Evolutionary conservation across 129 eudicot genomes (phyloP).

Genomic region (Flaveria sonorensis): DNA sequence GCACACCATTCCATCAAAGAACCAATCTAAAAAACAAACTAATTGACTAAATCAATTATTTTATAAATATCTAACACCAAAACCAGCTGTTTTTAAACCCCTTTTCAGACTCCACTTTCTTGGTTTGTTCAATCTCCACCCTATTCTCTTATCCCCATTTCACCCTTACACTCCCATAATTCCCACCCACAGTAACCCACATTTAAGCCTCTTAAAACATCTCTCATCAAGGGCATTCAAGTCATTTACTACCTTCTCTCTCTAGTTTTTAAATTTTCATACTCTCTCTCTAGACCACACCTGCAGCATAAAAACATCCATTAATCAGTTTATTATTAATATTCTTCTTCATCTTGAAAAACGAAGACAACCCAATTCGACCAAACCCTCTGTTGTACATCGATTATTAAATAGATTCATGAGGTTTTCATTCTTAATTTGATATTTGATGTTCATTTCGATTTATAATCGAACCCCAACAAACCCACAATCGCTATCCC

Average conservation of each 20-base stretch:
- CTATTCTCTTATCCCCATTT: constrained; percentile 16
- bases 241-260: constrained; percentile 1
- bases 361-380: constrained; percentile 28
- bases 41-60: neutral
- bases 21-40: neutral
- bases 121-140: constrained; percentile 12
- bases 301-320: constrained; percentile 40
- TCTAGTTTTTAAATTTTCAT: constrained; percentile 2
- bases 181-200: neutral
- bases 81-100: constrained; percentile 19
- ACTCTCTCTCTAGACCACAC: constrained; percentile 27
- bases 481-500: constrained; percentile 4
- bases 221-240: constrained; percentile 1
- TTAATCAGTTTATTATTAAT: constrained; percentile 14
- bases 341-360: constrained; percentile 31
- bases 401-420: neutral
- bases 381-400: constrained; percentile 22
- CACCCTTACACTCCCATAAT: constrained; percentile 2
- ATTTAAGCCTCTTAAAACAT: neutral
- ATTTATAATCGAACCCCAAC: too few relatives aligned
- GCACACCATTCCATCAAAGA: neutral
- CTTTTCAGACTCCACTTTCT: constrained; percentile 40
- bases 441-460: neutral
- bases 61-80: neutral
- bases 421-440: constrained; percentile 18